Evolutionary conservation across 2,329 filamentous ascomycete genomes (phyloP).

Genomic region (Aspergillus jensenii): DNA sequence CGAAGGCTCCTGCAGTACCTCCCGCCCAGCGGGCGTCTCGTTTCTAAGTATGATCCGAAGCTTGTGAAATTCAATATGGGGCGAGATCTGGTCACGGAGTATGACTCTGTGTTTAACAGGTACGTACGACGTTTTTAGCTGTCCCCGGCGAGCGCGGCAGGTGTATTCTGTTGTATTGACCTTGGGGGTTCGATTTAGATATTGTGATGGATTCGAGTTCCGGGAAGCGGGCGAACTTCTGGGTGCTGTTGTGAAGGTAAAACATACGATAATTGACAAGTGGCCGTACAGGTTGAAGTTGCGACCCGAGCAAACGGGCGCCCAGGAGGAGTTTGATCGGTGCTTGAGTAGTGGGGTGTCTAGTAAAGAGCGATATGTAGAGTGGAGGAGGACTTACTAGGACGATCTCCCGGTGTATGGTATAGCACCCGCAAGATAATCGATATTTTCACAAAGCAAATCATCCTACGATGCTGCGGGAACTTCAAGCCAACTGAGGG

Average conservation of each 20-base stretch:
- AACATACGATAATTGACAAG: constrained; percentile 33
- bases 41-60: background rate
- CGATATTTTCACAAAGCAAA: too few relatives aligned
- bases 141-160: too few relatives aligned
- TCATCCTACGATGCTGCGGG: too few relatives aligned
- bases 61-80: background rate
- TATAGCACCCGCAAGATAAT: too few relatives aligned
- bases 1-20: constrained; percentile 10
- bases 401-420: too few relatives aligned
- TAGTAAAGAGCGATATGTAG: constrained; percentile 33
- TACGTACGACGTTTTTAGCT: background rate
- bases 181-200: background rate
- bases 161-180: too few relatives aligned
- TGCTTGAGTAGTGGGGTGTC: constrained; percentile 5
- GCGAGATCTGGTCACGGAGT: background rate
- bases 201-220: background rate
- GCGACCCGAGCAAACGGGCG: constrained; percentile 10
- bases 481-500: too few relatives aligned
- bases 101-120: constrained; percentile 14
- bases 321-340: constrained; percentile 35
- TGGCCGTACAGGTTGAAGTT: constrained; percentile 33
- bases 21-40: background rate
- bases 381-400: constrained; percentile 26
- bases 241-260: constrained; percentile 26
- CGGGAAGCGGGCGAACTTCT: background rate